Conservation (phyloP, 768 basidiomycete genomes). For the Lactifluus pinguis region DNA sequence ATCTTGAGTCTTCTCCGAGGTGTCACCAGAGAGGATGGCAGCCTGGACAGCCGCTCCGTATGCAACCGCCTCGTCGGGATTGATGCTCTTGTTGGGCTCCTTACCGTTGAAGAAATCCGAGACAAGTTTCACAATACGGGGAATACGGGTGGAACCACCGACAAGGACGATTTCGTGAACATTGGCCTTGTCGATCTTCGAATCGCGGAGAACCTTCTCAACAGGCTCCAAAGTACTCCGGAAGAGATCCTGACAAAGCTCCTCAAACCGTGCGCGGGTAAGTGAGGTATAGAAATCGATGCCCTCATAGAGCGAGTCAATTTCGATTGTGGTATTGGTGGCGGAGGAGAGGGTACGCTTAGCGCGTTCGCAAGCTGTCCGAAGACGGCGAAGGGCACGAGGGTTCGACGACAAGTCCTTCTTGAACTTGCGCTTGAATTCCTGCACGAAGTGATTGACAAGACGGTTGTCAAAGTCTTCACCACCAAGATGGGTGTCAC, state of each 20-base stretch:
- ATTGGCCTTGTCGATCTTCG: conserved; percentile 93
- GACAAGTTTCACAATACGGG: conserved; percentile 93
- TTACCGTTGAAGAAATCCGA: conserved; percentile 99
- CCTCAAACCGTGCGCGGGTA: conserved; percentile 97
- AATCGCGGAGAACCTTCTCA: conserved; percentile 95
- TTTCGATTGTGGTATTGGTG: conserved; percentile 93
- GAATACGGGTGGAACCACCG: conserved; percentile 97
- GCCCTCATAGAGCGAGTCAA: conserved; percentile 96
- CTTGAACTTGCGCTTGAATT: conserved; percentile 98
- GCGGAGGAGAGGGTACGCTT: conserved; percentile 98
- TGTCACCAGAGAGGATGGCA: conserved; percentile 95
- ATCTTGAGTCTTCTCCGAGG: conserved; percentile 96
- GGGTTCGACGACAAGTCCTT: conserved; percentile 88
- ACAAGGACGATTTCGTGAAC: conserved; percentile 98
- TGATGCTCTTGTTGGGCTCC: conserved; percentile 98
- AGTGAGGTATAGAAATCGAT: conserved; percentile 98
- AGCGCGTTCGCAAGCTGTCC: conserved; percentile 96
- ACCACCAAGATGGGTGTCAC: conserved; percentile 97
- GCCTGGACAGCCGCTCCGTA: conserved; percentile 99
- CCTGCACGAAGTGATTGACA: conserved; percentile 92
- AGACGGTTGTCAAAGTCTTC: conserved; percentile 98
- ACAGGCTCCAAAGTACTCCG: conserved; percentile 89
- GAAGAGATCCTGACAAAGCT: conserved; percentile 93
- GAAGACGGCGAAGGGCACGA: conserved; percentile 93
- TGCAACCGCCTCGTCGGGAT: conserved; percentile 98